Conservation (phyloP, 768 basidiomycete genomes). For the Lactifluus pinguis region DNA sequence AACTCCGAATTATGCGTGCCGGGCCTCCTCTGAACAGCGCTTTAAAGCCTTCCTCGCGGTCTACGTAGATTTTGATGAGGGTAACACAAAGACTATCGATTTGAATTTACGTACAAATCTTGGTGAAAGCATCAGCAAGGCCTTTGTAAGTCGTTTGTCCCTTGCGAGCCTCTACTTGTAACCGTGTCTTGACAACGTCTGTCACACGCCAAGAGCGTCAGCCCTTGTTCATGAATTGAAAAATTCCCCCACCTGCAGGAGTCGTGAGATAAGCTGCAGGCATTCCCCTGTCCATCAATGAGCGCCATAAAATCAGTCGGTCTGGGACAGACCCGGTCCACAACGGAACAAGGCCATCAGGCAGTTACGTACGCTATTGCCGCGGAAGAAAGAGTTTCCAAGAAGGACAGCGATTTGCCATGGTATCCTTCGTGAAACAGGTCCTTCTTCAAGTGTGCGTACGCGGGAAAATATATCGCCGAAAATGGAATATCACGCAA, state of each 20-base stretch:
- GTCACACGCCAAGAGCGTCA: slow-evolving; percentile 18
- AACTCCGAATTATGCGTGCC: slow-evolving; percentile 80
- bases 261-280: slow-evolving; percentile 93
- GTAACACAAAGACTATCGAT: neutral
- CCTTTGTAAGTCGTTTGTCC: slow-evolving; percentile 93
- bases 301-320: slow-evolving; percentile 9
- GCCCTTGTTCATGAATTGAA: neutral
- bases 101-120: slow-evolving; percentile 63
- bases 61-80: slow-evolving; percentile 30
- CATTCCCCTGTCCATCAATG: slow-evolving; percentile 66
- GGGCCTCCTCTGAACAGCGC: slow-evolving; percentile 91
- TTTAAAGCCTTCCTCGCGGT: slow-evolving; percentile 79
- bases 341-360: neutral
- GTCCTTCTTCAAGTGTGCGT: slow-evolving; percentile 87
- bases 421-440: slow-evolving; percentile 93
- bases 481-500: slow-evolving; percentile 97
- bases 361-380: slow-evolving; percentile 59
- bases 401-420: slow-evolving; percentile 84
- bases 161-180: slow-evolving; percentile 87
- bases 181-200: slow-evolving; percentile 97
- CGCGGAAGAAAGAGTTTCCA: slow-evolving; percentile 80
- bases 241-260: slow-evolving; percentile 55
- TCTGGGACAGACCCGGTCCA: neutral
- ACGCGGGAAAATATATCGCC: slow-evolving; percentile 84
- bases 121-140: slow-evolving; percentile 76